Evolutionary conservation across 2,329 filamentous ascomycete genomes (phyloP).

Genomic region (Zymoseptoria brevis): DNA sequence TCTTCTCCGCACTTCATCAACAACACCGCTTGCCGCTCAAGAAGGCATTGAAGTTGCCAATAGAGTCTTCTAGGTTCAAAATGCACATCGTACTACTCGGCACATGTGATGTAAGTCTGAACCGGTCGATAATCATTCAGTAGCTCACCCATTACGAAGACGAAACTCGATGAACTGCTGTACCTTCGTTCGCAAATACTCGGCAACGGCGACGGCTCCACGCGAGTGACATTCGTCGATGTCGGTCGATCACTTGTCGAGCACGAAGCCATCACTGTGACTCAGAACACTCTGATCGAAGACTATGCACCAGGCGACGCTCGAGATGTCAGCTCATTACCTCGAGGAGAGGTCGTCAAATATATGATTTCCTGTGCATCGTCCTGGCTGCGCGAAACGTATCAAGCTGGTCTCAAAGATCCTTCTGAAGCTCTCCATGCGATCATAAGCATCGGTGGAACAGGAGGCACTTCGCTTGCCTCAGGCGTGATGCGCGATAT

Average conservation of each 20-base stretch:
- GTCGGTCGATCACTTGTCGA: conserved; percentile 43
- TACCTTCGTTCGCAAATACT: conserved; percentile 46
- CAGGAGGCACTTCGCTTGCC: conserved; percentile 52
- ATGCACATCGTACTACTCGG: conserved; percentile 48
- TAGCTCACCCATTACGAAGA: conserved; percentile 27
- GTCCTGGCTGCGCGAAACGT: conserved; percentile 33
- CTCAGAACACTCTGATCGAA: conserved; percentile 37
- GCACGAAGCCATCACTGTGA: conserved; percentile 42
- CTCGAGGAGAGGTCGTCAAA: conserved; percentile 50
- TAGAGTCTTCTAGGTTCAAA: conserved; percentile 13
- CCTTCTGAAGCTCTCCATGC: conserved; percentile 31
- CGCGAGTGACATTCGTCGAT: conserved; percentile 45
- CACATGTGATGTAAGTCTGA: conserved; percentile 45
- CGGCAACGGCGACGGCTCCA: conserved; percentile 18
- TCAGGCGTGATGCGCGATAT: conserved; percentile 53
- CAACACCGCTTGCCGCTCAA: neutral
- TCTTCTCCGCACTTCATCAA: neutral
- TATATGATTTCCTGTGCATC: conserved; percentile 46
- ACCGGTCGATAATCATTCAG: neutral
- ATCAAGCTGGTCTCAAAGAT: conserved; percentile 14
- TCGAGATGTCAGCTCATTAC: conserved; percentile 32
- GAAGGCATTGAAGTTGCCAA: neutral
- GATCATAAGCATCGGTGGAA: conserved; percentile 54
- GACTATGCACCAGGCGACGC: conserved; percentile 21
- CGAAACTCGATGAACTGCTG: conserved; percentile 53